phyloP scores from a whole-genome alignment of 345 rosid species.

The Moricandia moricandioides region DNA sequence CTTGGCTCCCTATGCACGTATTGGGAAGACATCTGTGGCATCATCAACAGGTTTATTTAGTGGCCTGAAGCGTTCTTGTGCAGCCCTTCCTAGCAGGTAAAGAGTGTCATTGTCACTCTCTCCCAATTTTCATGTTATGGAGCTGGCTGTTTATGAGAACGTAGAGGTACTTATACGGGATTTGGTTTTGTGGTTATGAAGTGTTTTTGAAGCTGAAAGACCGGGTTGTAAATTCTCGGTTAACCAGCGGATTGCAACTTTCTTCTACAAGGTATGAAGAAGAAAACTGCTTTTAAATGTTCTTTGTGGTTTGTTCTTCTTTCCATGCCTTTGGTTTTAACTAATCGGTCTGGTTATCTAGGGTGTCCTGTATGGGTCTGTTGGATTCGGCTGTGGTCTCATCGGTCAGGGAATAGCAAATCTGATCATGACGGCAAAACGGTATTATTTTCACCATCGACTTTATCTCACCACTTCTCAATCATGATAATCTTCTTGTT shows the following conservation, averaged over 20 bases:
- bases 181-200: constrained; percentile 30
- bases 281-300: neutral
- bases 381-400: constrained; percentile 83
- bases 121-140: neutral
- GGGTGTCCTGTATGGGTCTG: constrained; percentile 87
- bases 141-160: neutral
- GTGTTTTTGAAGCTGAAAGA: constrained; percentile 95
- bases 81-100: constrained; percentile 91
- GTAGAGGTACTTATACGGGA: neutral
- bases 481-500: neutral
- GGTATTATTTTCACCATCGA: constrained; percentile 43
- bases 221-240: constrained; percentile 83
- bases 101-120: neutral
- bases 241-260: constrained; percentile 78
- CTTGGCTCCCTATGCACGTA: constrained; percentile 93
- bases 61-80: constrained; percentile 53
- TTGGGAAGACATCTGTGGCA: constrained; percentile 57
- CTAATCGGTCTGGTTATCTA: constrained; percentile 37
- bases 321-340: constrained; percentile 18
- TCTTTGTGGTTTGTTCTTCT: neutral
- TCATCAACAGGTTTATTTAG: constrained; percentile 71
- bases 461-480: constrained; percentile 1
- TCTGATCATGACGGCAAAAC: constrained; percentile 80
- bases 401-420: constrained; percentile 94
- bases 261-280: constrained; percentile 73